phyloP scores from a whole-genome alignment of 1,139 yeast species.

The Pichia sp. region DNA sequence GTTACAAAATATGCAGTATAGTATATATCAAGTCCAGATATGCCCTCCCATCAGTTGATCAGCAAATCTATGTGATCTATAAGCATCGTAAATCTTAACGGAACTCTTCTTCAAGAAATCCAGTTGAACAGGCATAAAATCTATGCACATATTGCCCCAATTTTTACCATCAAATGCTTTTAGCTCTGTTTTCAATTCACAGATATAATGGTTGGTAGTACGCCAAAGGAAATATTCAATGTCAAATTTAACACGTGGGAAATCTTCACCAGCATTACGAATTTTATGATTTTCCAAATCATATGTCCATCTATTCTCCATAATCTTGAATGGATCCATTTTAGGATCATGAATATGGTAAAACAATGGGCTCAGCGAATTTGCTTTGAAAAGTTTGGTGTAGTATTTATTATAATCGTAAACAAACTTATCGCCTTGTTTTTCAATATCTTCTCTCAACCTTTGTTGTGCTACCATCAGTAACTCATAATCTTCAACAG shows the following conservation, averaged over 20 bases:
- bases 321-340: conserved; percentile 23
- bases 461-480: conserved; percentile 17
- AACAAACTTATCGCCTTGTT: conserved; percentile 15
- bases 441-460: conserved; percentile 14
- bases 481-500: conserved; percentile 44
- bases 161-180: conserved; percentile 10
- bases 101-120: conserved; percentile 13
- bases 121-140: conserved; percentile 13
- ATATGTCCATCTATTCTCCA: conserved; percentile 18
- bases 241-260: conserved; percentile 22
- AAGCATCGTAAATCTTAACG: conserved; percentile 8
- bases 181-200: conserved; percentile 12
- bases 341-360: conserved; percentile 29
- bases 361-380: conserved; percentile 22
- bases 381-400: conserved; percentile 17
- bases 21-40: conserved; percentile 5
- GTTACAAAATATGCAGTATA: not conserved
- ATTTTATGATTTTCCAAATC: conserved; percentile 17
- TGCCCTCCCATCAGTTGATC: conserved; percentile 15
- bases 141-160: conserved; percentile 11
- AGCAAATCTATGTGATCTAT: conserved; percentile 5
- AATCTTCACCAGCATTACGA: conserved; percentile 24
- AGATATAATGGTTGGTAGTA: conserved; percentile 15
- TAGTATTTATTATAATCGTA: conserved; percentile 22
- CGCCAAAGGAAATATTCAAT: conserved; percentile 25